phyloP scores from a whole-genome alignment of 768 basidiomycete genomes.

The Erythrobasidium yunnanense region DNA sequence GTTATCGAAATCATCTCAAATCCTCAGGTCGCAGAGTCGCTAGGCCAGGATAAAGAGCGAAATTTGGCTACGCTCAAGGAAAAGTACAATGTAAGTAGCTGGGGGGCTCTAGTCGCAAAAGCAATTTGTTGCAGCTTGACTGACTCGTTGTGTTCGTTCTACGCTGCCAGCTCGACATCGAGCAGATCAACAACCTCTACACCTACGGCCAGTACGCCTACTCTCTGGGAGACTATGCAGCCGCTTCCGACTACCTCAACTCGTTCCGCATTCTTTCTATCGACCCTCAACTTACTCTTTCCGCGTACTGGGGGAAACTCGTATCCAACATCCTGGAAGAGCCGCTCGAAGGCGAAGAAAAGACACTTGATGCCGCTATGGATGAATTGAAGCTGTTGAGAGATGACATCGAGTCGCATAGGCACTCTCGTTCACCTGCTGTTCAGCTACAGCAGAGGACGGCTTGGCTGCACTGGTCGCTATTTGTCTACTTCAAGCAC shows the following conservation, averaged over 20 bases:
- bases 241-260: constrained; percentile 86
- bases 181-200: constrained; percentile 90
- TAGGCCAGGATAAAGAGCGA: constrained; percentile 94
- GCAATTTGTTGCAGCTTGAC: not conserved
- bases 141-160: not conserved
- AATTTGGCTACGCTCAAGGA: constrained; percentile 89
- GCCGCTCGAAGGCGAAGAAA: constrained; percentile 39
- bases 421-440: constrained; percentile 34
- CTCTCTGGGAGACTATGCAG: constrained; percentile 93
- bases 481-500: constrained; percentile 98
- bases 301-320: constrained; percentile 97
- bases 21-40: constrained; percentile 83
- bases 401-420: constrained; percentile 16
- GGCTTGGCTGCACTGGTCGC: constrained; percentile 94
- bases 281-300: constrained; percentile 80
- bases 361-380: constrained; percentile 26
- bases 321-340: constrained; percentile 86
- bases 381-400: constrained; percentile 17
- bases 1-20: constrained; percentile 94
- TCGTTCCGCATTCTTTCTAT: constrained; percentile 93
- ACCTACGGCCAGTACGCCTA: constrained; percentile 98
- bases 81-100: constrained; percentile 65
- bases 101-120: constrained; percentile 5
- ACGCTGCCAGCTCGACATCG: constrained; percentile 65
- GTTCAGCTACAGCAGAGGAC: constrained; percentile 84